Evolutionary conservation across 805 yeast genomes (phyloP), one percentile per base, ranked within the genome.

Genomic region (Yarrowia sp.): DNA sequence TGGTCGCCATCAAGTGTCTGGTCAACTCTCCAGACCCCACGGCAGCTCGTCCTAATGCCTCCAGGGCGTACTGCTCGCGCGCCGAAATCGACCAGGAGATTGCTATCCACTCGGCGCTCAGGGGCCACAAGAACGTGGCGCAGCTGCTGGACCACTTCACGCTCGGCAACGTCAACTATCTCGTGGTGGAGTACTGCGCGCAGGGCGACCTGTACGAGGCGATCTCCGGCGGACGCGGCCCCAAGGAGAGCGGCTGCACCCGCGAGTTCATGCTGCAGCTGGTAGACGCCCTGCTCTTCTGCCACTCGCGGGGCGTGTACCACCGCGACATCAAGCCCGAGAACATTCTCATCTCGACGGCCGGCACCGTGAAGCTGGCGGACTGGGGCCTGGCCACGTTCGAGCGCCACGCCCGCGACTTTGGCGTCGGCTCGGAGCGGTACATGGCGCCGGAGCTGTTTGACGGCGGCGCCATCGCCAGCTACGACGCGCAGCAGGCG

Each of bases 241-340:
- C 89, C 66, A 74, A 76, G 60, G 75, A 80, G 44, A 81, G 82
- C 64, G 72, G 71, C 16, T 71, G 77, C 65, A 80, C 82, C 69
- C 84, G 84, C 70, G 79, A 78, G 64, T 86, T 81, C 66, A 87
- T 88, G 68, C 69, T 81, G 41, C 97, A 94, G 74, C 80, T 94
- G 72, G 78, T 93, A 42, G 88, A 91, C 65, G 97, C 92, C 4
- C 68, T 69, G 19, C 82, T 84, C 65, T 88, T 86, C 75, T 88
- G 96, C 69, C 97, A 93, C 73, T 79, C 86, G 1, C 83, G 81
- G 65, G 86, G 88, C n/a, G 84, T 93, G 35, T 93, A 85, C 72
- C 98, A 92, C 72, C 88, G 97, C 71, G 98, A 92, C 74, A 83
- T 92, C 66, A 94, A 94, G 76, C 99, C 99, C 6, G 98, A 94